Evolutionary conservation across 352 stramenopile species (phyloP), one percentile per base, ranked within the genome.

Genomic region (Pythium oligandrum): DNA sequence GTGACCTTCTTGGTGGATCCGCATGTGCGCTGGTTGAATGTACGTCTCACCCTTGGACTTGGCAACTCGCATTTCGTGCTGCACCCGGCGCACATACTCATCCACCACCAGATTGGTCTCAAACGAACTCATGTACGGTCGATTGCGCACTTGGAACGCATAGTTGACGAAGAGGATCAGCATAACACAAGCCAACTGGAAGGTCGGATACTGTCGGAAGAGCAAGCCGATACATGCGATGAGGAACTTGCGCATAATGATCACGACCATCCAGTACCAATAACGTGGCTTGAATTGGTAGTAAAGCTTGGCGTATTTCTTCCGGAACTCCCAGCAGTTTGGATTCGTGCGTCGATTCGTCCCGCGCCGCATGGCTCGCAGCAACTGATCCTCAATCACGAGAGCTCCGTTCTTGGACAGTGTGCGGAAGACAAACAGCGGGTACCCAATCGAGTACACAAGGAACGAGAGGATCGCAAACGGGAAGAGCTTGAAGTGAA

Each of bases 241-340:
- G 26, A 83, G 40, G 45, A 88, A 85, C 58, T 93, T 93, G 47
- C 83, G 75, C 43, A 78, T 12, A 53, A 93, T 85, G 66, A 93
- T 90, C 7, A 86, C 63, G 9, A 90, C 64, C 68, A 93, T 88
- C 83, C 83, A 93, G 64, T 75, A 88, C 69, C 73, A 89, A 48
- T 71, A 86, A 8, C 75, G 68, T 11, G 86, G 86, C 64, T 90
- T 93, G 64, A 93, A 96, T 48, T 91, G 83, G 46, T 90, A 92
- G 75, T 95, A 96, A 6, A 96, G 63, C 53, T 86, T 86, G 36
- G 76, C 70, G 53, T 83, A 93, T 44, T 81, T 83, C 54, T 88
- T 88, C 43, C 78, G 77, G 55, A 87, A 87, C 11, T 77, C 73
- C 61, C 64, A 84, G 53, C 76, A 87, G 53, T 88, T 88, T 1